Evolutionary conservation across 2,329 filamentous ascomycete genomes (phyloP), one percentile per base, ranked within the genome.

Genomic region (Colletotrichum sp.): DNA sequence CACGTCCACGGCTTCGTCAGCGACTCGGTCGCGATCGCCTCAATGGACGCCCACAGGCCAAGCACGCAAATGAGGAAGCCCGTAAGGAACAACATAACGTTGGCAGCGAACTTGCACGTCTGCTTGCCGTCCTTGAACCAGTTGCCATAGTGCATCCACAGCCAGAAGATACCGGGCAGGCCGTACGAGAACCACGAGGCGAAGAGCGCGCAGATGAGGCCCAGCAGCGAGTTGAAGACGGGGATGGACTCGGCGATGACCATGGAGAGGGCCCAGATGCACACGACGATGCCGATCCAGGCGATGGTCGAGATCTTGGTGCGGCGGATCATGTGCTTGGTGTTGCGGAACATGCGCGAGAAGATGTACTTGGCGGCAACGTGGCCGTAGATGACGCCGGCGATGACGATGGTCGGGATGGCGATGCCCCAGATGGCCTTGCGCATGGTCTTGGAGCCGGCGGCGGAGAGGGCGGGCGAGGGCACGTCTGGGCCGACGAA

Each of bases 191-290:
- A 95, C 93, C 93, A 94, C 70, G 89, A 91, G 24, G 90, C 91
- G 76, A 94, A 94, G 3, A 94, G 83, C 3, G 92, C 89, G 34
- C 87, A 88, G 79, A 95, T 90, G 44, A 95, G 84, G 6, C 90
- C 90, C 5, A 95, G 85, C 10, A 95, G 85, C 63, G 91, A 88
- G 80, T 91, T 91, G 85, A 95, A 95, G 65, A 92, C 90, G 1
- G 94, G 94, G 9, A 95, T 92, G 0, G 92, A 91, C 81, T 93
- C 90, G 7, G 93, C 92, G 75, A 95, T 92, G 75, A 95, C 83
- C 88, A 92, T 94, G 3, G 92, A 91, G 6, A 93, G 71, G 7
- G 91, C 78, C 91, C 93, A 95, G 18, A 91, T 82, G 15, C 79
- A 81, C 1, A 88, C 81, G 1, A 90, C 89, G 62, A 95, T 90